A percentile compares a stretch with the other conserved stretches of the same genome.
Evolutionary conservation across 139 green algal species (phyloP).

Genomic region (Chlamydomonas schloesseri): DNA sequence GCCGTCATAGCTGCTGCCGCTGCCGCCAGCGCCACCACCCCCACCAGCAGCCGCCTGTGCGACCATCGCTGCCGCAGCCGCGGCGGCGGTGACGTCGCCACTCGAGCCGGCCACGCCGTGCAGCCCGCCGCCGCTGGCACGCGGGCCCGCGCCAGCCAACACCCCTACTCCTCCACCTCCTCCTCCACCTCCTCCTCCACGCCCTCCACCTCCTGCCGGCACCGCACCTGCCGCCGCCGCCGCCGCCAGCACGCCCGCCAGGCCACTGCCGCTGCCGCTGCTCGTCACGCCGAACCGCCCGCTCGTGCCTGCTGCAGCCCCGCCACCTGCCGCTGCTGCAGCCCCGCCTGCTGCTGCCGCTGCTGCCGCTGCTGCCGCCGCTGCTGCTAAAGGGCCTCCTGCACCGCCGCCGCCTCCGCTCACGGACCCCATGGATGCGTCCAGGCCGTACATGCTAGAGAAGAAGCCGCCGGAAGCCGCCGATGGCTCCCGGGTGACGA

Average conservation of each 20-base stretch:
- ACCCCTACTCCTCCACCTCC: too few species aligned
- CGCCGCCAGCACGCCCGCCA: not conserved
- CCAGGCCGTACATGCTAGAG: not conserved
- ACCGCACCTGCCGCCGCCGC: not conserved
- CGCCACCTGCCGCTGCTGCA: too few species aligned
- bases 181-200: too few species aligned
- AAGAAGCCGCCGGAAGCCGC: not conserved
- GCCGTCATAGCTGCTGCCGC: too few species aligned
- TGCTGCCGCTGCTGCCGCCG: not conserved
- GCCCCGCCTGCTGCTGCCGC: too few species aligned
- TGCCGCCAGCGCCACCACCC: too few species aligned
- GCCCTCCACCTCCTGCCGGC: not conserved
- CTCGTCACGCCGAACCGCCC: not conserved
- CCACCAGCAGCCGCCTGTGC: too few species aligned
- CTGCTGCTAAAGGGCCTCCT: not conserved
- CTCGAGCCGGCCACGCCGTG: not conserved
- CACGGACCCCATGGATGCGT: not conserved
- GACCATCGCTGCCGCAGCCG: not conserved
- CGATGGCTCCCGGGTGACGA: slow-evolving; percentile 7
- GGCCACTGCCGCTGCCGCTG: not conserved
- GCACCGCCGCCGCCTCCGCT: not conserved
- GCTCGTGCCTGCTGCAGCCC: too few species aligned
- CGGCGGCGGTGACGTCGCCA: not conserved
- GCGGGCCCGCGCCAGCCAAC: too few species aligned
- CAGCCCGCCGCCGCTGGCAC: not conserved